Evolutionary conservation across 2,329 filamentous ascomycete genomes (phyloP).

Genomic region (Monilinia aucupariae): DNA sequence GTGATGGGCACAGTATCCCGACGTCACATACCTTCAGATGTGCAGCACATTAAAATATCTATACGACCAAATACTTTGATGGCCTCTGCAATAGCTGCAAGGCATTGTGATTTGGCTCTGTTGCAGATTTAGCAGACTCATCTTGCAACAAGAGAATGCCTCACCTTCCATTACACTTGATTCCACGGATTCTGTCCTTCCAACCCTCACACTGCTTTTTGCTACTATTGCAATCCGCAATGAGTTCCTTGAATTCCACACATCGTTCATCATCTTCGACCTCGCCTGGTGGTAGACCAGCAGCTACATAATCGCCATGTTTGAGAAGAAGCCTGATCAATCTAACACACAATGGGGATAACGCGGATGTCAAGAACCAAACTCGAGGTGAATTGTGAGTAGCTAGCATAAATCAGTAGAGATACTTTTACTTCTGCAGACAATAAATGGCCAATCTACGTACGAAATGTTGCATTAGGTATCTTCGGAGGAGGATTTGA

Average conservation of each 20-base stretch:
- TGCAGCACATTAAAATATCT: slow-evolving; percentile 86
- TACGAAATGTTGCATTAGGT: slow-evolving; percentile 33
- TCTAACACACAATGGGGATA: slow-evolving; percentile 78
- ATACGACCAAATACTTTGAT: slow-evolving; percentile 78
- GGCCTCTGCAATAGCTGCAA: slow-evolving; percentile 79
- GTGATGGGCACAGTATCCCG: too few species aligned
- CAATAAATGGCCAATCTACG: background rate
- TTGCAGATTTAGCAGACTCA: background rate
- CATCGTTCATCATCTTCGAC: slow-evolving; percentile 72
- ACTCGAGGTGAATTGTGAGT: slow-evolving; percentile 73
- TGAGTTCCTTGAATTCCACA: slow-evolving; percentile 72
- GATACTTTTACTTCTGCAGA: background rate
- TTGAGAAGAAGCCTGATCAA: slow-evolving; percentile 74
- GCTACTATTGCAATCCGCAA: slow-evolving; percentile 61
- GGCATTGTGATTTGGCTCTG: slow-evolving; percentile 36
- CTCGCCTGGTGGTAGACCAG: slow-evolving; percentile 73
- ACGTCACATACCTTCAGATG: slow-evolving; percentile 63
- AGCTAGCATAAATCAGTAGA: slow-evolving; percentile 33
- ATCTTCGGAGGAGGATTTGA: slow-evolving; percentile 27
- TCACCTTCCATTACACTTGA: slow-evolving; percentile 53
- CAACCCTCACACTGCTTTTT: slow-evolving; percentile 67
- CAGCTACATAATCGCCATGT: slow-evolving; percentile 88
- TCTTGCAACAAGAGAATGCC: background rate
- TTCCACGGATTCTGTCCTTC: slow-evolving; percentile 68
- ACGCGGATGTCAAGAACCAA: slow-evolving; percentile 86